Base-by-base conservation (phyloP, 2,329 filamentous ascomycete species). In the Xylaria sp. region DNA sequence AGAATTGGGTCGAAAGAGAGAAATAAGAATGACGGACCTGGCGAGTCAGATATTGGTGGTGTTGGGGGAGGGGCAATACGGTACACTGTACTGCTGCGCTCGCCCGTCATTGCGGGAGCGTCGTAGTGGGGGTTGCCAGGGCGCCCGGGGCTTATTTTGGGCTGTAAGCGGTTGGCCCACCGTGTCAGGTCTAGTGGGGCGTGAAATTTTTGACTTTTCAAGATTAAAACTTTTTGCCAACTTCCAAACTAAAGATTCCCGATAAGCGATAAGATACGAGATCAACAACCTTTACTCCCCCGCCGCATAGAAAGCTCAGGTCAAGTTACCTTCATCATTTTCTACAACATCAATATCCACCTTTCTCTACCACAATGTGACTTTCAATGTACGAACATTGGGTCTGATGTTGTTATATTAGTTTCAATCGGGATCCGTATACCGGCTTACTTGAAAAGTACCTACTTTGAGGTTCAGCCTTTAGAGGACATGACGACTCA, bases 121-220 rank as follows among this genome's bases (percentile, higher is more conserved):
- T 38, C 31, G 62, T 49, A 42, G 58, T 57, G 58, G 65, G 60
- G 56, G 48, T 51, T 63, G 23, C n/a, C 59, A 60, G 51, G 48
- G 42, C 48, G 40, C 36, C 51, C 48, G 26, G 63, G 64, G 51
- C 57, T 44, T 66, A 56, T 64, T 64, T 61, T 48, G 66, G 63
- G 31, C 59, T 53, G 54, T 36, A 36, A 65, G 46, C 31, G 31
- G 54, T 56, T 67, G 65, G 65, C 33, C 53, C 51, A n/a, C 36
- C 15, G 26, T 51, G 48, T 57, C 54, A 60, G 31, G 20, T 4
- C 15, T 49, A 6, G 69, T 71, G 69, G 69, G 69, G 69, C 66
- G 20, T 65, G 60, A 71, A 71, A 66, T 71, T 71, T 71, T 64
- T 66, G 56, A 68, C 51, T 59, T 68, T 71, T 61, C 11, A 4